Conservation (phyloP, 2,329 filamentous ascomycete species). For the Colletotrichum simmondsii region DNA sequence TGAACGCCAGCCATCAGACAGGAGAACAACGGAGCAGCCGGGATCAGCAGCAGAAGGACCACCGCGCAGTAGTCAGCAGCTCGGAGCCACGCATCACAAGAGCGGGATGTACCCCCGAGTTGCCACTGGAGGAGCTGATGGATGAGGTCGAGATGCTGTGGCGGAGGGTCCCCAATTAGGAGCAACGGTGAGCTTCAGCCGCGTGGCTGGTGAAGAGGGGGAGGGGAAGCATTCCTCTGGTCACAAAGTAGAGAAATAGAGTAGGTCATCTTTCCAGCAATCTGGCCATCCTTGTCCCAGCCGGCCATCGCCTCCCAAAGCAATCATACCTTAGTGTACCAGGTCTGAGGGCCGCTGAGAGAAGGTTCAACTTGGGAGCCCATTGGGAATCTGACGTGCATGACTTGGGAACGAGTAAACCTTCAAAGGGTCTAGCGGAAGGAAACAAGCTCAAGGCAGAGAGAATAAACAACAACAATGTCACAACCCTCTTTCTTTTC, state of each 20-base stretch:
- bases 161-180: slow-evolving; percentile 4
- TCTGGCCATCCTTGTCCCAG: not conserved
- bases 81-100: not conserved
- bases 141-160: slow-evolving; percentile 34
- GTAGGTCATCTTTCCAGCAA: not conserved
- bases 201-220: not conserved
- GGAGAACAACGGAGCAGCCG: not conserved
- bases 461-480: not conserved
- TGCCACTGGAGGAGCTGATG: slow-evolving; percentile 22
- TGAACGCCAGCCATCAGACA: not conserved
- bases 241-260: not conserved
- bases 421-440: not conserved
- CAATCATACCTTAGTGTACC: not conserved
- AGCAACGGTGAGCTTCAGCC: not conserved
- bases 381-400: slow-evolving; percentile 19
- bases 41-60: not conserved
- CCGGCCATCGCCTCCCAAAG: not conserved
- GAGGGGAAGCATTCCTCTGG: not conserved
- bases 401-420: not conserved
- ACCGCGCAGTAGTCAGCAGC: not conserved
- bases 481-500: not conserved
- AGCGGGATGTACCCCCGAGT: not conserved
- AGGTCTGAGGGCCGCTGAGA: not conserved
- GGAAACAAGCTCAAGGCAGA: slow-evolving; percentile 24
- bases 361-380: not conserved